phyloP scores from a whole-genome alignment of 2,329 filamentous ascomycete genomes.

The Mycosphaerella sp. region DNA sequence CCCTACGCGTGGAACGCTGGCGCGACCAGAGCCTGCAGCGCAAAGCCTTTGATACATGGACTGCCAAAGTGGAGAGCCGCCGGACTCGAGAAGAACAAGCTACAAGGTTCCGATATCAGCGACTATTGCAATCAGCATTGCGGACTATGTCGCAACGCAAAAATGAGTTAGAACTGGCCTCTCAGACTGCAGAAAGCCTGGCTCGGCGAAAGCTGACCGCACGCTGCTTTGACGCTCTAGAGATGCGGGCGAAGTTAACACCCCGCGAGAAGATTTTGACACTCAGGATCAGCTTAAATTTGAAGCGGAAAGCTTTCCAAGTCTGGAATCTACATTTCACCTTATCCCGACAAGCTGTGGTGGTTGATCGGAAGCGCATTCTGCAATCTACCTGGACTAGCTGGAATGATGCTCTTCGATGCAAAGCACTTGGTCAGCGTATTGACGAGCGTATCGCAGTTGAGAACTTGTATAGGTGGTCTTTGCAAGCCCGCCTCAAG shows the following conservation, averaged over 20 bases:
- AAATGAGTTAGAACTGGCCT: constrained; percentile 1
- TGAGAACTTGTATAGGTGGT: constrained; percentile 56
- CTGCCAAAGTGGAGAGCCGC: constrained; percentile 2
- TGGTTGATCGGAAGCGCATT: constrained; percentile 47
- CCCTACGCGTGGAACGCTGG: constrained; percentile 29
- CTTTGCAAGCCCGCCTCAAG: constrained; percentile 44
- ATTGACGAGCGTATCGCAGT: constrained; percentile 52
- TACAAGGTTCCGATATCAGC: constrained; percentile 3
- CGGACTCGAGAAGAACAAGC: constrained; percentile 13
- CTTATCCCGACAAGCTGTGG: constrained; percentile 39
- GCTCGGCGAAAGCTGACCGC: constrained; percentile 1
- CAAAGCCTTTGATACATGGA: constrained; percentile 14
- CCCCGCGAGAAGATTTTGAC: constrained; percentile 40
- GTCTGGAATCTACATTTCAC: constrained; percentile 44
- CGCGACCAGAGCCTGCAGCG: constrained; percentile 27
- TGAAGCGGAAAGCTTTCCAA: constrained; percentile 43
- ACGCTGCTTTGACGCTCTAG: constrained; percentile 29
- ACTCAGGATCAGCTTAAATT: constrained; percentile 40
- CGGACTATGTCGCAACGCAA: not conserved
- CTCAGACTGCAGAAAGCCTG: constrained; percentile 4
- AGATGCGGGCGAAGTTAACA: constrained; percentile 39
- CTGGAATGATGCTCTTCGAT: constrained; percentile 58
- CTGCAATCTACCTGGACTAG: constrained; percentile 52
- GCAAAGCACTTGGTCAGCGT: constrained; percentile 45
- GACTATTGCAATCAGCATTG: not conserved